These are phyloP conservation scores for Truncatella angustata DNA, from an alignment of 2,329 filamentous ascomycete species.

Conservation along the genomic window DNA sequence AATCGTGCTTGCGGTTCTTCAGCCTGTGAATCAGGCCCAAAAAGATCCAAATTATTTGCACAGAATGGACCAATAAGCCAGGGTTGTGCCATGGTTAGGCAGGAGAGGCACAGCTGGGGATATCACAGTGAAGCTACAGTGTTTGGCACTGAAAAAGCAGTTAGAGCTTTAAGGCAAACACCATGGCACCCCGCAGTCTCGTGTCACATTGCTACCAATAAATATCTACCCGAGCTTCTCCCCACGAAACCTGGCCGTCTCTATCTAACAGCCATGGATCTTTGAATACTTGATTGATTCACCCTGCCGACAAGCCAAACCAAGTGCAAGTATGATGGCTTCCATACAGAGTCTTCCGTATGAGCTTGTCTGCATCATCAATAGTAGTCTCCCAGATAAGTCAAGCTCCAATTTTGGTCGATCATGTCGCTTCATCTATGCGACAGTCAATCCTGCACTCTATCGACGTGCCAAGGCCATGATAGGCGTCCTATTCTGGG, in stretches of 20 bases:
- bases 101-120: too few relatives aligned
- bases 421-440: constrained; percentile 17
- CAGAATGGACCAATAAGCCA: too few relatives aligned
- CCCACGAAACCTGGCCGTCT: too few relatives aligned
- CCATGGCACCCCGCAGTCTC: neutral
- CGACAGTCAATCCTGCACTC: constrained; percentile 9
- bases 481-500: constrained; percentile 15
- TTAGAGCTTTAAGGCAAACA: too few relatives aligned
- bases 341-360: constrained; percentile 15
- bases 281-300: too few relatives aligned
- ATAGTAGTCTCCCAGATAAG: constrained; percentile 5
- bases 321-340: constrained; percentile 14
- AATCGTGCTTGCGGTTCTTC: too few relatives aligned
- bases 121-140: too few relatives aligned
- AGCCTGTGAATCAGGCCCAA: too few relatives aligned
- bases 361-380: constrained; percentile 15
- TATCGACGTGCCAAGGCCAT: constrained; percentile 16
- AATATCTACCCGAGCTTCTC: neutral
- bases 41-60: too few relatives aligned
- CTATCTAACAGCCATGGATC: neutral
- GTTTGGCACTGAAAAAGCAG: too few relatives aligned
- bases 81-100: too few relatives aligned
- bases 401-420: constrained; percentile 18
- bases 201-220: neutral
- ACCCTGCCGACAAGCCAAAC: too few relatives aligned